These are phyloP conservation scores for Mycena haematopus DNA, from an alignment of 768 basidiomycete genomes.

Conservation along the genomic window DNA sequence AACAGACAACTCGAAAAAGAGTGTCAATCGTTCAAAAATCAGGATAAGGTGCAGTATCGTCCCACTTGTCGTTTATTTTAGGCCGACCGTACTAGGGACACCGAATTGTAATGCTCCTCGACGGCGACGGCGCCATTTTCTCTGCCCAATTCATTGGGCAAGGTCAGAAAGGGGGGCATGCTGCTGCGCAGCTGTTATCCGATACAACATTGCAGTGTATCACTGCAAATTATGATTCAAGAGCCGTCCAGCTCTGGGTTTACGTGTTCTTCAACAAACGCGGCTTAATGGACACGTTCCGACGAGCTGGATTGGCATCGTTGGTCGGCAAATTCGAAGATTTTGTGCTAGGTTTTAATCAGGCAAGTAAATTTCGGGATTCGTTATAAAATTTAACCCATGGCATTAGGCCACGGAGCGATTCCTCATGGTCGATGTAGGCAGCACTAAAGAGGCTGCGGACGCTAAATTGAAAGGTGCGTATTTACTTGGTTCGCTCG, in stretches of 20 bases:
- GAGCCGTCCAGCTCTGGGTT: constrained; percentile 64
- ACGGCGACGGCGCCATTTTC: constrained; percentile 74
- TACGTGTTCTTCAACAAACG: constrained; percentile 70
- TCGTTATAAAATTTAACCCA: no score
- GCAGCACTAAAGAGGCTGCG: constrained; percentile 74
- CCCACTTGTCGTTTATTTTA: constrained; percentile 31
- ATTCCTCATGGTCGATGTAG: constrained; percentile 75
- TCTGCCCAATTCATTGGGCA: constrained; percentile 54
- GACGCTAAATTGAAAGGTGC: constrained; percentile 80
- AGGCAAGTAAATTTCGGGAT: constrained; percentile 44
- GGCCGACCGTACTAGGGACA: constrained; percentile 37
- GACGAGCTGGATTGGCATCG: constrained; percentile 44
- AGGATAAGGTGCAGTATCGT: constrained; percentile 47
- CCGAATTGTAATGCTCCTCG: constrained; percentile 58
- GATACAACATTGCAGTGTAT: constrained; percentile 48
- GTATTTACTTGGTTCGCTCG: constrained; percentile 20
- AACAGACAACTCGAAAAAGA: constrained; percentile 38
- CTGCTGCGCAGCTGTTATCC: constrained; percentile 58
- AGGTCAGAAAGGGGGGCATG: constrained; percentile 64
- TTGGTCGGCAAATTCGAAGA: constrained; percentile 59
- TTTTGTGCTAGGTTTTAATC: constrained; percentile 76
- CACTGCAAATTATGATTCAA: constrained; percentile 39
- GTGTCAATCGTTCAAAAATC: constrained; percentile 35
- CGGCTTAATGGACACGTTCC: constrained; percentile 62
- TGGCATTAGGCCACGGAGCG: constrained; percentile 58